phyloP scores from a whole-genome alignment of 192 early-diverging fungal species.

The Mortierella alpina region DNA sequence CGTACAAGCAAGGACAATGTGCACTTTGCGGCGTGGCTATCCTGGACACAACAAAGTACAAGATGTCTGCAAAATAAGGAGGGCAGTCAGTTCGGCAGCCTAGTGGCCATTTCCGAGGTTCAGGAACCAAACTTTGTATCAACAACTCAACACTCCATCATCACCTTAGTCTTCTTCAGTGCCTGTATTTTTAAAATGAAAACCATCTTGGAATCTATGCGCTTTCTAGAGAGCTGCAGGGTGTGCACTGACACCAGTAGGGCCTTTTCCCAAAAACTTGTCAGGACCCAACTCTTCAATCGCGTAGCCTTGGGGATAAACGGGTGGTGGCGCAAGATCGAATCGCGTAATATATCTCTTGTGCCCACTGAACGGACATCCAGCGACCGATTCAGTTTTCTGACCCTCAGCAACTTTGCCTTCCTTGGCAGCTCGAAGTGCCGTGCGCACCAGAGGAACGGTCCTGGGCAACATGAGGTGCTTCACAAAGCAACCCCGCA shows the following conservation, averaged over 20 bases:
- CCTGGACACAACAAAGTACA: constrained; percentile 65
- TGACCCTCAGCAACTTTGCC: not conserved
- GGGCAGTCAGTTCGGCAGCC: not conserved
- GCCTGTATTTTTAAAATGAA: not conserved
- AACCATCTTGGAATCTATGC: not conserved
- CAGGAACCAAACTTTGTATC: not conserved
- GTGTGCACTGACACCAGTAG: not conserved
- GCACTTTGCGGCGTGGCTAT: constrained; percentile 71
- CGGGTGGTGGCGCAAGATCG: not conserved
- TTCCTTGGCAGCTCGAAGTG: constrained; percentile 1
- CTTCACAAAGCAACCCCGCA: constrained; percentile 5
- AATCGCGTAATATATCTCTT: constrained; percentile 13
- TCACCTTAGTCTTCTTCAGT: not conserved
- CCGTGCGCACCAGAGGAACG: not conserved
- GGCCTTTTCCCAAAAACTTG: constrained; percentile 22
- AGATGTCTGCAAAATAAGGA: constrained; percentile 65
- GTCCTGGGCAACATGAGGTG: constrained; percentile 6
- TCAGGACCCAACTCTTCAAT: constrained; percentile 49
- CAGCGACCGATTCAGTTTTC: not conserved
- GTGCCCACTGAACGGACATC: constrained; percentile 3
- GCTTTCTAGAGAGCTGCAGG: not conserved
- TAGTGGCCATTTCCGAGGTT: not conserved
- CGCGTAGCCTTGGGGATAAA: constrained; percentile 40
- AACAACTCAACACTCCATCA: not conserved
- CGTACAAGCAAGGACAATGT: constrained; percentile 72